Base-by-base conservation (phyloP, 2,329 filamentous ascomycete species). In the Phaeophleospora eucalypticola region DNA sequence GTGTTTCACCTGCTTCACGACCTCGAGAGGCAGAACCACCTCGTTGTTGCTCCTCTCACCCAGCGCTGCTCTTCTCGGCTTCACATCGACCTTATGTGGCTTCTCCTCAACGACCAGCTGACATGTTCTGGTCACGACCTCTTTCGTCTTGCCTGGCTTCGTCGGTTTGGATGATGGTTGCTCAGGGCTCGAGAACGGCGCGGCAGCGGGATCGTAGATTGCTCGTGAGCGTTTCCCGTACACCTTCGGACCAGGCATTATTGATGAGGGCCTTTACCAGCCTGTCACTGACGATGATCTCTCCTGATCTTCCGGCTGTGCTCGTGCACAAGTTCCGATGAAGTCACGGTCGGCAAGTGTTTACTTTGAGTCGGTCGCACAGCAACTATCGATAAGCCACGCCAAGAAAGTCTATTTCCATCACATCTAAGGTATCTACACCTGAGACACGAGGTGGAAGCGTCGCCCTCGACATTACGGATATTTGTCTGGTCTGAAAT, bases 221-320 rank as follows among this genome's bases (percentile, higher is more conserved):
- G 58, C 56, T 49, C 57, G 55, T 18, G 63, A 57, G n/a, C 64
- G 63, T 54, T 68, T 70, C 19, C 68, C 68, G 48, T 71, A 71
- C 4, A 40, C 37, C 20, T 19, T 14, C 3, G 21, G 37, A 21
- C 37, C 18, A 40, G 37, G 37, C 37, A 40, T 40, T 29, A 3
- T 7, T 12, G 24, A 29, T 29, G 24, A 12, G 12, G 6, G 12
- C 7, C 24, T 12, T 29, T 12, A 12, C 6, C 24, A 29, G 24
- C 7, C 12, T 12, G 24, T 29, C 24, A 7, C 7, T 29, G 7
- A 12, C 24, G 12, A 29, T 29, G 24, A n/a, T n/a, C 24, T 29
- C 24, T 29, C 24, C 24, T 29, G 24, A 29, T 29, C 6, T 29
- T 12, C 24, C 7, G 12, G 24, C 24, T 29, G 24, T 29, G 24